phyloP scores from a whole-genome alignment of 2,329 filamentous ascomycete species.

The Fusarium caatingaense region DNA sequence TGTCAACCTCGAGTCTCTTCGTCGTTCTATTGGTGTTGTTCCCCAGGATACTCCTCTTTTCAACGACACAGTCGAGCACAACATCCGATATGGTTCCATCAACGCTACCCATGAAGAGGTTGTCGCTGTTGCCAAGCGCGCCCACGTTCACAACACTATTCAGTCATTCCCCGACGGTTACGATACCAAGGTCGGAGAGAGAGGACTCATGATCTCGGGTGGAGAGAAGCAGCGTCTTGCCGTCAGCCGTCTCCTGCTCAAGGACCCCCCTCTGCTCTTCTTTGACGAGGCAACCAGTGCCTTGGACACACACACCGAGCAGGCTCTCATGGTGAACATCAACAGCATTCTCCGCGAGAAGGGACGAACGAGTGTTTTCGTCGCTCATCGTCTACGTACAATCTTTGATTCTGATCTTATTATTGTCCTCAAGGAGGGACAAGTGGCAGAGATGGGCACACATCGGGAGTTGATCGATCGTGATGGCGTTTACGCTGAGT shows the following conservation, averaged over 20 bases:
- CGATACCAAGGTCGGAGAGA: constrained; percentile 89
- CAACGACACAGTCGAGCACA: constrained; percentile 95
- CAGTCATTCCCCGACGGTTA: constrained; percentile 87
- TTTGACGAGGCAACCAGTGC: constrained; percentile 96
- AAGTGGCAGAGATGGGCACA: constrained; percentile 88
- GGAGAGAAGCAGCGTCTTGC: constrained; percentile 94
- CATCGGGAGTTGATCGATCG: constrained; percentile 84
- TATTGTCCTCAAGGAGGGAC: constrained; percentile 86
- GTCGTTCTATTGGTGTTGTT: constrained; percentile 90
- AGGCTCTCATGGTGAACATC: constrained; percentile 89
- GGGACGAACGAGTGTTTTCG: constrained; percentile 89
- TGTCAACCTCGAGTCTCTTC: constrained; percentile 83
- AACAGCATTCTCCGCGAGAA: constrained; percentile 93
- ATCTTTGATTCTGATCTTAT: constrained; percentile 95
- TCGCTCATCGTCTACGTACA: constrained; percentile 90
- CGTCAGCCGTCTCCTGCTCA: constrained; percentile 83
- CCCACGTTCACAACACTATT: constrained; percentile 87
- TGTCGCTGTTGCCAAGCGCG: constrained; percentile 80
- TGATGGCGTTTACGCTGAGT: constrained; percentile 84
- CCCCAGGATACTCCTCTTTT: constrained; percentile 97
- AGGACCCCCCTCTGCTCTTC: constrained; percentile 90
- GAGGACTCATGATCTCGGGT: constrained; percentile 95
- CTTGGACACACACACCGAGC: constrained; percentile 92
- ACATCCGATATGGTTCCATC: constrained; percentile 92
- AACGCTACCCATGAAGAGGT: constrained; percentile 80